Base-by-base conservation (phyloP, 108 stramenopile species). In the Discostella stelligeroides region DNA sequence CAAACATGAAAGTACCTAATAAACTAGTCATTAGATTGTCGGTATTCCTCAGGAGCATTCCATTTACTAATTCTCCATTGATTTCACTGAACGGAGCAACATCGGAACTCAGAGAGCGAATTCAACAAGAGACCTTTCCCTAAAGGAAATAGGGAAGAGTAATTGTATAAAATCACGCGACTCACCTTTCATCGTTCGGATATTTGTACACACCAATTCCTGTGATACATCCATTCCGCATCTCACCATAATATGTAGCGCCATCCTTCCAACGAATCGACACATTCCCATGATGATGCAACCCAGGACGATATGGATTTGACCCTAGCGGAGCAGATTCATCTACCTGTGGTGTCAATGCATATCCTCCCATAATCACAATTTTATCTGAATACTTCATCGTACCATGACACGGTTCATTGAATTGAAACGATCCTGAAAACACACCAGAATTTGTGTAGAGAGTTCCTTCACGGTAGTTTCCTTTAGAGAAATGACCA, bases 321-420 rank as follows among this genome's bases (percentile, higher is more conserved):
- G 38, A 9, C 28, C 56, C 61, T 34, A 63, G 21, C 28, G 40
- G 53, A 65, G 41, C 43, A 17, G n/a, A n/a, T n/a, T 51, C 50
- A 23, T 51, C 21, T 6, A 21, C 47, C 17, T 30, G 51, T 10
- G 18, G 5, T 10, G 50, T 18, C 21, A 55, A 42, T 7, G 54
- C 69, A 59, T 71, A 70, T 6, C 55, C 54, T 37, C 75, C 75
- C 1, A 62, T 39, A 12, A 76, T n/a, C 14, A 47, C 30, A 34
- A 71, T 28, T 5, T 53, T 47, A 43, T 76, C 75, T 0, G 46
- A 23, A 14, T 71, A 76, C 40, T 76, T 55, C 51, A 70, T 76
- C 46, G 6, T 45, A 18, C 75, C 75, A 20, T 1, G 13, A 55
- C 27, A 43, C 0, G 47, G 61, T 1, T 70, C 75, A 25, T 49